A percentile compares a stretch with the other conserved stretches of the same genome.
These are phyloP conservation scores for Arabidopsis suecica DNA, from an alignment of 345 rosid genomes.

Conservation along the genomic window DNA sequence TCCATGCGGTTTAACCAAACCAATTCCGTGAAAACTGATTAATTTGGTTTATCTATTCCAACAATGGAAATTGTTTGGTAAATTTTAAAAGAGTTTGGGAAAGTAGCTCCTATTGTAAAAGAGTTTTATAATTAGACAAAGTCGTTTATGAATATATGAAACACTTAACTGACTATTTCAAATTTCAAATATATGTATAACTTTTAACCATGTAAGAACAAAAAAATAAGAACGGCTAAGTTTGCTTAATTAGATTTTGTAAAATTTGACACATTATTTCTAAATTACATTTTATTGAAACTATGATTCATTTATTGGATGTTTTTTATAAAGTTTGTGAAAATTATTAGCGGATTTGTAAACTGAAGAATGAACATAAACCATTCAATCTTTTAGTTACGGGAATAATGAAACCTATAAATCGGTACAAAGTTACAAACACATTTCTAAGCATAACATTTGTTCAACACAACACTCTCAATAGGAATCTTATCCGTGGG, in stretches of 20 bases:
- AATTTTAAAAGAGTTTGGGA: no score
- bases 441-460: constrained; percentile 46
- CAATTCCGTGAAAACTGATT: not conserved
- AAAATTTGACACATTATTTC: not conserved
- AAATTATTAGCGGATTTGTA: not conserved
- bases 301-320: no score
- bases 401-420: not conserved
- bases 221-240: no score
- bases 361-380: not conserved
- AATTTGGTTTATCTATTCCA: not conserved
- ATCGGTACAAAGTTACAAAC: not conserved
- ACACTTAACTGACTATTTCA: no score
- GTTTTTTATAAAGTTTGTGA: not conserved
- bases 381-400: not conserved
- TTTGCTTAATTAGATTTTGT: no score
- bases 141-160: no score
- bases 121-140: no score
- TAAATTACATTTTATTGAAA: not conserved
- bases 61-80: no score
- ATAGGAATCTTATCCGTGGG: constrained; percentile 49
- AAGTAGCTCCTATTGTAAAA: no score
- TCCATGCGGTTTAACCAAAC: constrained; percentile 9
- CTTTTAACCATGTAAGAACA: no score
- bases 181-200: no score
- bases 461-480: constrained; percentile 53